Base-by-base conservation (phyloP, 805 yeast genomes). In the Wickerhamomyces chaumierensis region DNA sequence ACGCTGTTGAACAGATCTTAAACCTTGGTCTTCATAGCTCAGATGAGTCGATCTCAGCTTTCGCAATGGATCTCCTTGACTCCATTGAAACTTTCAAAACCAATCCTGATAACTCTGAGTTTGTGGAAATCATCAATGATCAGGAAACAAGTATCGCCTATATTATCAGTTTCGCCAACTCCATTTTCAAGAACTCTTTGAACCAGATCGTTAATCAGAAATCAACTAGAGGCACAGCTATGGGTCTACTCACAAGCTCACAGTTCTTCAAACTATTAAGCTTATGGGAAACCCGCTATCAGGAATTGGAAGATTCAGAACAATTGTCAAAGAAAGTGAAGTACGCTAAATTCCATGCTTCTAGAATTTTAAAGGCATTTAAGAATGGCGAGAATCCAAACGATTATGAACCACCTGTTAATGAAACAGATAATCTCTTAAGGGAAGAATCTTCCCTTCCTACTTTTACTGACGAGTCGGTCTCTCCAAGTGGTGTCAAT, bases 1-100 rank as follows among this genome's bases (percentile, higher is more conserved):
- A 81, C 52, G 83, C 87, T 0, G 78, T 83, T 3, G 90, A 88
- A 56, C 65, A 73, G 48, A 77, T 90, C 3, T 61, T 90, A 17
- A 66, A 66, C 29, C 58, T 69, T 33, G 71, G 75, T 39, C 61
- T 78, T 17, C 95, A 87, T 51, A 61, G 71, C 18, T 48, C 62
- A 2, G 71, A 73, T 42, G 60, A 65, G 7, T 80, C 69, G 13
- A 71, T 72, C 21, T 85, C 84, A 13, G 50, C 48, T 2, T 74
- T 73, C 47, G 84, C 90, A 0, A 61, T 79, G 35, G 51, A 55
- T 3, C 60, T 92, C 34, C 60, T 90, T 39, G 94, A 81, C 51
- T 71, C 71, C 3, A 74, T 92, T 29, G 98, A 92, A 53, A 42
- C 48, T 2, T 60, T 68, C 42, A 79, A 78, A 49, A 45, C 41